Evolutionary conservation across 208 protist genomes (phyloP).

Genomic region (Trypanosoma platydactyli): DNA sequence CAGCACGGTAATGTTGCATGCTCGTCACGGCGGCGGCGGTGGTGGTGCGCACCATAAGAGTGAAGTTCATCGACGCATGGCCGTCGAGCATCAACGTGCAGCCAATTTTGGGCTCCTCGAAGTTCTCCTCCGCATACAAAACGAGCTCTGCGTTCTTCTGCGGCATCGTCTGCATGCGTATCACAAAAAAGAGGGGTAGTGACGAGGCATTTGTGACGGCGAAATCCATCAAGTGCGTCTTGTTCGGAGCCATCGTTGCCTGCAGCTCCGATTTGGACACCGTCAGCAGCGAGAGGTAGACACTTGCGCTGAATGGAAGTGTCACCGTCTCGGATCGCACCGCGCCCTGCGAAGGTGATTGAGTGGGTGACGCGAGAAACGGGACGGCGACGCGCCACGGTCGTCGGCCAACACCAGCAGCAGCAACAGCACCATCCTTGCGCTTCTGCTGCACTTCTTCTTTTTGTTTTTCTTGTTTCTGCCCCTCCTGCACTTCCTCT

Average conservation of each 20-base stretch:
- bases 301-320: conserved; percentile 56
- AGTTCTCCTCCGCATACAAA: conserved; percentile 72
- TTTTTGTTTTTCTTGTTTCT: not conserved
- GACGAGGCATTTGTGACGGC: conserved; percentile 67
- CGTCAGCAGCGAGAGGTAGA: conserved; percentile 72
- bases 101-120: conserved; percentile 76
- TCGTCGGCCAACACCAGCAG: not conserved
- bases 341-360: not conserved
- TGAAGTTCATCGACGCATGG: conserved; percentile 76
- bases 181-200: conserved; percentile 68
- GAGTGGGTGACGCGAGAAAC: not conserved
- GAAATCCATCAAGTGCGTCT: conserved; percentile 74
- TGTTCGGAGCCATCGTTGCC: conserved; percentile 67
- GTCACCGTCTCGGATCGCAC: conserved; percentile 40
- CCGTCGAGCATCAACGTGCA: conserved; percentile 59
- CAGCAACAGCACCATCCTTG: not conserved
- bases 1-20: conserved; percentile 48
- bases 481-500: not conserved
- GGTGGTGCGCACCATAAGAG: conserved; percentile 64
- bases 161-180: conserved; percentile 64
- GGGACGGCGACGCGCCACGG: not conserved
- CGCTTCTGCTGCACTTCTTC: not conserved
- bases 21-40: conserved; percentile 2
- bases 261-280: conserved; percentile 67
- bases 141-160: conserved; percentile 60